Evolutionary conservation across 1,139 yeast species (phyloP).

Genomic region (Yueomyces sp.): DNA sequence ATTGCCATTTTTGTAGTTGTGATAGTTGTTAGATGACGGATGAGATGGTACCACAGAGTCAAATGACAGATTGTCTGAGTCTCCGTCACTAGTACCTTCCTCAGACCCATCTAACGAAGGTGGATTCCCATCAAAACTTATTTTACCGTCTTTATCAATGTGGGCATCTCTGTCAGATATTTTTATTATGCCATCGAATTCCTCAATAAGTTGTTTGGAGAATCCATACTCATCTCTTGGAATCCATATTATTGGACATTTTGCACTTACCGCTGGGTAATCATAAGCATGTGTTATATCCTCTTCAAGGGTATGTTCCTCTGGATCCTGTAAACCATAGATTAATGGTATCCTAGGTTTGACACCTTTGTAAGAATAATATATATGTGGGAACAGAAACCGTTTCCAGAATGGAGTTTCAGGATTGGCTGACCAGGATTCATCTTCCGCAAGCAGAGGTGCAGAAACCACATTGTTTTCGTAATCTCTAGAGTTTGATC

Average conservation of each 20-base stretch:
- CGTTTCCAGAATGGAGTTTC: slow-evolving; percentile 31
- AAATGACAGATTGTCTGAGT: no score
- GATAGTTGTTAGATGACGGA: no score
- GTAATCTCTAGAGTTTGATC: slow-evolving; percentile 3
- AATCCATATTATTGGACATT: slow-evolving; percentile 72
- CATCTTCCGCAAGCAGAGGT: slow-evolving; percentile 40
- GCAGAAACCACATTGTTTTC: slow-evolving; percentile 14
- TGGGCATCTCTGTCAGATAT: slow-evolving; percentile 58
- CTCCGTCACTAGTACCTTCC: background rate
- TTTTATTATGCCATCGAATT: slow-evolving; percentile 34
- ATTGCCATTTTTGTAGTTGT: no score
- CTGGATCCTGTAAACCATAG: slow-evolving; percentile 30
- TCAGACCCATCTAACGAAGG: slow-evolving; percentile 27
- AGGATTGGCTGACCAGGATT: slow-evolving; percentile 15
- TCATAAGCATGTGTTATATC: slow-evolving; percentile 47
- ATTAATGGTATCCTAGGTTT: slow-evolving; percentile 44
- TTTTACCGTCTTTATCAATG: slow-evolving; percentile 46
- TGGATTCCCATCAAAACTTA: slow-evolving; percentile 45
- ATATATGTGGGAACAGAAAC: slow-evolving; percentile 57
- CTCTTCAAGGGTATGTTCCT: slow-evolving; percentile 24
- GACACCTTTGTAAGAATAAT: slow-evolving; percentile 41
- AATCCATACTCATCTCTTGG: slow-evolving; percentile 80
- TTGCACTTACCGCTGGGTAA: slow-evolving; percentile 57
- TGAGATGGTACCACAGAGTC: no score
- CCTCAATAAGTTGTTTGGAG: slow-evolving; percentile 44